phyloP scores from a whole-genome alignment of 2,329 filamentous ascomycete species.

The Penicillium sp. region DNA sequence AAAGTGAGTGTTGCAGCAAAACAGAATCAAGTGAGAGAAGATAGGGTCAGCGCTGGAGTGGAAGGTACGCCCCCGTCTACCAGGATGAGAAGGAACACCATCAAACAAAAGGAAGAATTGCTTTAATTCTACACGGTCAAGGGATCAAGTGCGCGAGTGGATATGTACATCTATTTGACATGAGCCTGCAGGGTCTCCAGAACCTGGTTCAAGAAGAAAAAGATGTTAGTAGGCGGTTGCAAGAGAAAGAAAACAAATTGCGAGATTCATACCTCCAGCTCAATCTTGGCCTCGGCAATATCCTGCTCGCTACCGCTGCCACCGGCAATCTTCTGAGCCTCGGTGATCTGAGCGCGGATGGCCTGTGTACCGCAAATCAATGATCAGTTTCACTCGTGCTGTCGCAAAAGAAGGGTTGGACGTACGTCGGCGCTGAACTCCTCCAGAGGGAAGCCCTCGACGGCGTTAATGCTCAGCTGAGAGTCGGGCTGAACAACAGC shows the following conservation, averaged over 20 bases:
- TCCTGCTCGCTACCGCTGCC: constrained; percentile 94
- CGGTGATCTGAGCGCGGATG: constrained; percentile 82
- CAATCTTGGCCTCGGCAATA: constrained; percentile 97
- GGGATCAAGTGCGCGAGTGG: constrained; percentile 29
- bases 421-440: constrained; percentile 84
- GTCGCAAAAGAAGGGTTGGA: constrained; percentile 4
- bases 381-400: constrained; percentile 6
- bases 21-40: no score
- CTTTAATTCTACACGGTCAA: constrained; percentile 44
- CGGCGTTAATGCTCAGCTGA: constrained; percentile 93
- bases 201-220: constrained; percentile 36
- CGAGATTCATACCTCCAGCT: constrained; percentile 74
- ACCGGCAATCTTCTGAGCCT: constrained; percentile 91
- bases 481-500: constrained; percentile 96
- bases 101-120: constrained; percentile 29
- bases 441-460: constrained; percentile 90
- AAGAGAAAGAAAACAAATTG: background rate
- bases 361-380: constrained; percentile 46
- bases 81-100: constrained; percentile 14
- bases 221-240: constrained; percentile 7
- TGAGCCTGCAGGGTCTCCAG: constrained; percentile 50
- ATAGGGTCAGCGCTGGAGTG: no score
- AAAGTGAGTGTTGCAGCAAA: background rate
- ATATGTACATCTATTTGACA: constrained; percentile 50
- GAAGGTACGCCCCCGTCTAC: constrained; percentile 17